These are phyloP conservation scores for Trypanosoma scelopori DNA, from an alignment of 208 protist species.

Conservation along the genomic window DNA sequence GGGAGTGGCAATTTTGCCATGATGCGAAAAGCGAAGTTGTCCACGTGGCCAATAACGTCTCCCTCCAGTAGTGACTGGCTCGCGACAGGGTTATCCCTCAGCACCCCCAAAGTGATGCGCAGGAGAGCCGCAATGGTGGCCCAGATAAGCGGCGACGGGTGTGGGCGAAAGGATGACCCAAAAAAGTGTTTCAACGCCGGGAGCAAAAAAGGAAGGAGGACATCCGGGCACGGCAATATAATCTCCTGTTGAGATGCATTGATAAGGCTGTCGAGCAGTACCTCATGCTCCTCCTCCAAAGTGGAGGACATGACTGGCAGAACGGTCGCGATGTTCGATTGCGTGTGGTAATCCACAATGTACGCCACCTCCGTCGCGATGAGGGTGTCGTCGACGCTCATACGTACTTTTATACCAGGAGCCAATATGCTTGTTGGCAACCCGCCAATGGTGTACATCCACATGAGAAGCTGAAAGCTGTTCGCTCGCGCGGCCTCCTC, in stretches of 20 bases:
- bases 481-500: conserved; percentile 7
- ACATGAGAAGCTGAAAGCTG: conserved; percentile 23
- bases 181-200: conserved; percentile 26
- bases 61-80: conserved; percentile 49
- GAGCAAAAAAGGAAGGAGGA: conserved; percentile 30
- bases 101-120: conserved; percentile 36
- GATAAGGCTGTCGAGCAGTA: conserved; percentile 25
- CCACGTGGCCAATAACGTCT: conserved; percentile 36
- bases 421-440: conserved; percentile 4
- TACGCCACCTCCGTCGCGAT: conserved; percentile 20
- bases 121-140: conserved; percentile 36
- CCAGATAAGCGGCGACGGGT: conserved; percentile 26
- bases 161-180: neutral
- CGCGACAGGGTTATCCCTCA: conserved; percentile 39
- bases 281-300: conserved; percentile 26
- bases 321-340: conserved; percentile 15
- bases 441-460: conserved; percentile 25
- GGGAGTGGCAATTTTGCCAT: conserved; percentile 50
- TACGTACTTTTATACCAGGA: conserved; percentile 17
- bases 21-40: conserved; percentile 40
- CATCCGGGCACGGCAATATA: conserved; percentile 12
- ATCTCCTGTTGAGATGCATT: conserved; percentile 27
- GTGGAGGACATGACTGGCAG: neutral
- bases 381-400: conserved; percentile 23
- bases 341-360: conserved; percentile 23